These are phyloP conservation scores for Suhomyces sp. DNA, from an alignment of 805 yeast genomes.

Conservation along the genomic window DNA sequence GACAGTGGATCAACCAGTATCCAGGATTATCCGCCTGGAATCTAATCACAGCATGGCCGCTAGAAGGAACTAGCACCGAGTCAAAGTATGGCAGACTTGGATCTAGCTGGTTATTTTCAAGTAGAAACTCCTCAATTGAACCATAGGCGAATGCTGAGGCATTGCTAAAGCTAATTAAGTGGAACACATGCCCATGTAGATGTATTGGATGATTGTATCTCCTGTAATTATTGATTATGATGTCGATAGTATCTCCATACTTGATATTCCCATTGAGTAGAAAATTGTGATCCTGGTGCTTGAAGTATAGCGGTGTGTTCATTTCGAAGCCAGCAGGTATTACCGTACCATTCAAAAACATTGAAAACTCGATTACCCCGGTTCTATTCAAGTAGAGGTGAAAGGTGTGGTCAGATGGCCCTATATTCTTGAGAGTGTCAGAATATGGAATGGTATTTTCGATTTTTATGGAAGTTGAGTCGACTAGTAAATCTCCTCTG, in stretches of 20 bases:
- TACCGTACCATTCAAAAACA: constrained; percentile 19
- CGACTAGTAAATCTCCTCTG: constrained; percentile 18
- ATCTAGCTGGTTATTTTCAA: constrained; percentile 13
- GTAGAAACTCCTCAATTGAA: constrained; percentile 24
- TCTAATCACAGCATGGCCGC: constrained; percentile 32
- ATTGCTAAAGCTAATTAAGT: constrained; percentile 24
- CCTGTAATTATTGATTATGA: constrained; percentile 27
- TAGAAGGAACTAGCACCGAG: constrained; percentile 25
- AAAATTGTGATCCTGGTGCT: constrained; percentile 9
- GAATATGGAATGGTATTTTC: constrained; percentile 4
- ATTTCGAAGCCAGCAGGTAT: constrained; percentile 20
- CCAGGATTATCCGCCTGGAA: constrained; percentile 33
- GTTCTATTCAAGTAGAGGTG: constrained; percentile 29
- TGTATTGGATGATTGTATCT: constrained; percentile 34
- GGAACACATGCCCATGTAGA: constrained; percentile 34
- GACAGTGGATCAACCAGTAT: constrained; percentile 33
- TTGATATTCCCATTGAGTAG: constrained; percentile 11
- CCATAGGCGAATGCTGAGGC: constrained; percentile 20
- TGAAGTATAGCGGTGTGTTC: constrained; percentile 17
- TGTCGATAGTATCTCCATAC: constrained; percentile 29
- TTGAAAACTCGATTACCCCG: constrained; percentile 25
- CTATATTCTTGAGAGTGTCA: constrained; percentile 3
- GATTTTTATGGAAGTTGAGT: not conserved
- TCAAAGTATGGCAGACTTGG: constrained; percentile 27
- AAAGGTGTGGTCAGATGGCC: constrained; percentile 25